Evolutionary conservation across 139 green algal genomes (phyloP).

Genomic region (Chlorella sp.): DNA sequence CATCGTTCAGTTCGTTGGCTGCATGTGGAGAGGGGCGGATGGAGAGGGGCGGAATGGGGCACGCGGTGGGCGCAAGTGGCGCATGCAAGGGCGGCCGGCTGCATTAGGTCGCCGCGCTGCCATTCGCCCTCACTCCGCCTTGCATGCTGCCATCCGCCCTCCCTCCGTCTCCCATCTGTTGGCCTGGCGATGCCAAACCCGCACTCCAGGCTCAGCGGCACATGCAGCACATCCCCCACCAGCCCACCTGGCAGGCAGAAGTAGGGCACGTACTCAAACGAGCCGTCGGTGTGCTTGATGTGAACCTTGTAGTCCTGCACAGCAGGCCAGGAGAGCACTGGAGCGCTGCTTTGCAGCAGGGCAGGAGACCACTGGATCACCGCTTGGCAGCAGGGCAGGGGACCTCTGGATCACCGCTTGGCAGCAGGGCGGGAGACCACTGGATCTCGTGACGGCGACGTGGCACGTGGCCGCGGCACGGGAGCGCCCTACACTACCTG

Average conservation of each 20-base stretch:
- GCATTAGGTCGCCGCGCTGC: too few species aligned
- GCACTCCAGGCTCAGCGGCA: background rate
- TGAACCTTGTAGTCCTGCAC: constrained; percentile 81
- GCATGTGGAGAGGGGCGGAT: background rate
- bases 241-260: constrained; percentile 90
- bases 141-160: background rate
- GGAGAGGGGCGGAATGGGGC: too few species aligned
- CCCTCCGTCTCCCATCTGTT: too few species aligned
- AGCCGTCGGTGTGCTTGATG: constrained; percentile 85
- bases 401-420: too few species aligned
- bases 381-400: too few species aligned
- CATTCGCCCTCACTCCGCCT: background rate
- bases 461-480: too few species aligned
- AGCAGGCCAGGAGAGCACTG: background rate
- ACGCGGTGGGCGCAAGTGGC: background rate
- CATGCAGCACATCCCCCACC: background rate
- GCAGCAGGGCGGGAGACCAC: too few species aligned
- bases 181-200: too few species aligned
- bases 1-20: constrained; percentile 26
- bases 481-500: too few species aligned
- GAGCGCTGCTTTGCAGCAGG: too few species aligned
- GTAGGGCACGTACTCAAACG: constrained; percentile 94
- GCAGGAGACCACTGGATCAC: too few species aligned
- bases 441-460: too few species aligned
- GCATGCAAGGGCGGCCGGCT: background rate